Base-by-base conservation (phyloP, 75 land plant genomes). In the Cupressus sempervirens region DNA sequence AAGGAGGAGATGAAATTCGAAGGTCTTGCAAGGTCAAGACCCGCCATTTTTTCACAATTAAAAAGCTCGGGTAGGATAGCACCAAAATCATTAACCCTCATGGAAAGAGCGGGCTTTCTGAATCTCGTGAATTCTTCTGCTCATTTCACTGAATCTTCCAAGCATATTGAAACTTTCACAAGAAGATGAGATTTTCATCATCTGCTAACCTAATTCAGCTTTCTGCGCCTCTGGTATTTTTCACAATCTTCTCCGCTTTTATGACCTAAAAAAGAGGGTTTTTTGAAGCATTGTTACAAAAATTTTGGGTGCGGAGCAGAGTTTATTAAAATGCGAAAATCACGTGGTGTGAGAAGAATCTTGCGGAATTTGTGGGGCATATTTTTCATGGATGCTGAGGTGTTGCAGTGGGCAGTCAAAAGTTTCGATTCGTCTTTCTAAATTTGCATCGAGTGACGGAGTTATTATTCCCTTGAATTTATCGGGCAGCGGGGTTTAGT, bases 11-110 rank as follows among this genome's bases (percentile, higher is more conserved):
- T 7, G 0, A 62, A 62, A 6, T 7, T 62, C 67, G 67, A 6
- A 62, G 67, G 67, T 62, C 67, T 62, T 62, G 67, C 67, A 62
- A 62, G 67, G 67, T 62, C 67, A 62, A 62, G 67, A 62, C 67
- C 67, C 7, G n/a, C 67, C 26, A 20, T 58, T 7, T 7, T 7
- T 46, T 46, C 6, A 43, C 45, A 43, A 43, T 43, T 46, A 8
- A 46, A 62, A 62, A 62, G 67, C 67, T 62, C 67, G 7, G 67
- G 67, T 20, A 62, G 67, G 67, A 62, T 62, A 62, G 67, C 67
- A 7, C 67, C 67, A 23, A 26, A 20, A 23, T 62, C n/a, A n/a
- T n/a, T n/a, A 4, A 62, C 6, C 67, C 23, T 26, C 67, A 62
- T n/a, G n/a, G n/a, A 62, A 5, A 4, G n/a, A n/a, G 20, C 67